These are phyloP conservation scores for Arthroderma sp. DNA, from an alignment of 2,329 filamentous ascomycete genomes.

Conservation along the genomic window DNA sequence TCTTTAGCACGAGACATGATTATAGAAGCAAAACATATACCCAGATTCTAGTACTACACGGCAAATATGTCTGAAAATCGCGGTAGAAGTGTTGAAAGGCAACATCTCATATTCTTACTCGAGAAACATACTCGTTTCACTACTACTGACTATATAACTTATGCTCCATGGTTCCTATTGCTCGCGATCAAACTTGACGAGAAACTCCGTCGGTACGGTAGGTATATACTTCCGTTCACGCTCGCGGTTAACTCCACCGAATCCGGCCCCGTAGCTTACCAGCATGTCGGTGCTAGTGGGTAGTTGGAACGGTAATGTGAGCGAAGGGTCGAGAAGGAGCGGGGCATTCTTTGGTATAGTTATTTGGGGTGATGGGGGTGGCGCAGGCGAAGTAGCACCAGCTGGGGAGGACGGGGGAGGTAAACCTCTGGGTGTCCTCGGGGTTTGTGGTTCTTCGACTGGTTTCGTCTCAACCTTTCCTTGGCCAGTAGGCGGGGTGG, in stretches of 20 bases:
- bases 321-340: slow-evolving; percentile 71
- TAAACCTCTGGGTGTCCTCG: slow-evolving; percentile 9
- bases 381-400: background rate
- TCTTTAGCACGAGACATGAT: background rate
- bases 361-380: slow-evolving; percentile 10
- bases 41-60: no score
- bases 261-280: slow-evolving; percentile 84
- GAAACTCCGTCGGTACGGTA: slow-evolving; percentile 83
- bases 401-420: background rate
- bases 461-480: slow-evolving; percentile 9
- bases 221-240: slow-evolving; percentile 91
- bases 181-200: slow-evolving; percentile 65
- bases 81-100: background rate
- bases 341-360: slow-evolving; percentile 16
- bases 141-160: background rate
- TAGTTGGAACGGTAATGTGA: slow-evolving; percentile 90
- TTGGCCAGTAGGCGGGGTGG: background rate
- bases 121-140: background rate
- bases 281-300: slow-evolving; percentile 97
- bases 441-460: slow-evolving; percentile 8
- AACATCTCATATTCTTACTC: background rate
- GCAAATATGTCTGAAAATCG: background rate
- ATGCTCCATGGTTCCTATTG: background rate
- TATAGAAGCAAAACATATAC: background rate
- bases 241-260: slow-evolving; percentile 84